phyloP scores from a whole-genome alignment of 2,329 filamentous ascomycete genomes.

The Xylariaceae sp. region DNA sequence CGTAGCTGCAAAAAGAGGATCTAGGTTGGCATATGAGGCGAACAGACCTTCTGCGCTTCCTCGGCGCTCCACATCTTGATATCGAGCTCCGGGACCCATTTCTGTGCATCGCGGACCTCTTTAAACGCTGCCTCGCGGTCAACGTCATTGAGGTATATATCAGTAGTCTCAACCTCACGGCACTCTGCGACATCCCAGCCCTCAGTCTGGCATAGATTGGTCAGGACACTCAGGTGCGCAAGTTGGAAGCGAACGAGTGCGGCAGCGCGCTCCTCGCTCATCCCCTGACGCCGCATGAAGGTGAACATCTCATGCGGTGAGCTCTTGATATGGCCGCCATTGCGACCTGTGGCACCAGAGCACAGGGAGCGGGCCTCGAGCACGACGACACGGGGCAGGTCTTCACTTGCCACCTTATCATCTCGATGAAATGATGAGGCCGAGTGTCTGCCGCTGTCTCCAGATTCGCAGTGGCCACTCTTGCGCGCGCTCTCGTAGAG shows the following conservation, averaged over 20 bases:
- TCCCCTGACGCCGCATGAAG: conserved; percentile 35
- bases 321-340: conserved; percentile 59
- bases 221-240: conserved; percentile 48
- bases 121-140: conserved; percentile 44
- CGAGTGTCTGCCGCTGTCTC: not conserved
- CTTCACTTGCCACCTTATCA: not conserved
- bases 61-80: conserved; percentile 45
- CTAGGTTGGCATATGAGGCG: not conserved
- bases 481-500: conserved; percentile 30
- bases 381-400: conserved; percentile 47
- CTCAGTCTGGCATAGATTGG: conserved; percentile 47
- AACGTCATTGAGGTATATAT: conserved; percentile 50
- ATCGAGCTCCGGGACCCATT: conserved; percentile 50
- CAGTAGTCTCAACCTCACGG: conserved; percentile 54
- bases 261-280: conserved; percentile 48
- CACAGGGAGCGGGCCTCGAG: conserved; percentile 59
- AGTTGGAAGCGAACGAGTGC: conserved; percentile 53
- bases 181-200: conserved; percentile 47
- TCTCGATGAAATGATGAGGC: not conserved
- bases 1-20: not conserved
- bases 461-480: not conserved
- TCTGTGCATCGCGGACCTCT: conserved; percentile 44
- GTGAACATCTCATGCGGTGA: conserved; percentile 52
- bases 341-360: conserved; percentile 60
- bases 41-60: conserved; percentile 42